These are phyloP conservation scores for Saccharomyces hybrid DNA, from an alignment of 1,139 yeast genomes.

Conservation along the genomic window DNA sequence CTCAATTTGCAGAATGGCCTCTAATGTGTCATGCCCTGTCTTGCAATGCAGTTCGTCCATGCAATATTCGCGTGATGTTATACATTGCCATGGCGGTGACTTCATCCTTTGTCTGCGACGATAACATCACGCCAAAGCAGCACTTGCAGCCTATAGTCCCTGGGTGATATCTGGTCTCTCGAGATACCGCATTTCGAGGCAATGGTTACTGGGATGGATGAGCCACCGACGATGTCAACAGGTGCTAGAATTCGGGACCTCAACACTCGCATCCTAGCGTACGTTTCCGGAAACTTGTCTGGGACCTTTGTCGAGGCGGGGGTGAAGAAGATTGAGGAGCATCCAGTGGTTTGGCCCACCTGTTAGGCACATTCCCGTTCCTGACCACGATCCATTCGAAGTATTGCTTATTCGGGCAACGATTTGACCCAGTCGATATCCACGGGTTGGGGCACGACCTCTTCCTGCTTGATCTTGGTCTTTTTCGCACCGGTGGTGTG, in stretches of 20 bases:
- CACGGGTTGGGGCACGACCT: slow-evolving; percentile 7
- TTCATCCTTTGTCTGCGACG: slow-evolving; percentile 90
- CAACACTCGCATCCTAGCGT: slow-evolving; percentile 58
- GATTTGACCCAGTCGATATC: slow-evolving; percentile 26
- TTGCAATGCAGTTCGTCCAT: slow-evolving; percentile 30
- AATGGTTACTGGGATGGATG: slow-evolving; percentile 52
- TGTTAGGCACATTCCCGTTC: slow-evolving; percentile 22
- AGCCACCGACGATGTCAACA: slow-evolving; percentile 87
- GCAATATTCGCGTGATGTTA: slow-evolving; percentile 44
- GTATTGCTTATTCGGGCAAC: slow-evolving; percentile 21
- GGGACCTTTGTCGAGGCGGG: slow-evolving; percentile 31
- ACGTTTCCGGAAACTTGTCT: slow-evolving; percentile 46
- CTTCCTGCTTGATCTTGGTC: slow-evolving; percentile 1
- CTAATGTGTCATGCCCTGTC: slow-evolving; percentile 37
- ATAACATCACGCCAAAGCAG: slow-evolving; percentile 71
- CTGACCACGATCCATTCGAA: slow-evolving; percentile 21
- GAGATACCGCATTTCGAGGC: slow-evolving; percentile 25
- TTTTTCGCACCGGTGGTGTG: background rate
- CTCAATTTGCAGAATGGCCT: slow-evolving; percentile 41
- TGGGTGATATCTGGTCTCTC: slow-evolving; percentile 33
- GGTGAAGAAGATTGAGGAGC: slow-evolving; percentile 1
- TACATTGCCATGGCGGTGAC: slow-evolving; percentile 68
- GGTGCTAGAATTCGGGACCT: slow-evolving; percentile 61
- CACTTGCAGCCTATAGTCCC: slow-evolving; percentile 59
- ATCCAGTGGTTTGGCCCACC: slow-evolving; percentile 22